Base-by-base conservation (phyloP, 1,139 yeast species). In the Yamadazyma epiphylla region DNA sequence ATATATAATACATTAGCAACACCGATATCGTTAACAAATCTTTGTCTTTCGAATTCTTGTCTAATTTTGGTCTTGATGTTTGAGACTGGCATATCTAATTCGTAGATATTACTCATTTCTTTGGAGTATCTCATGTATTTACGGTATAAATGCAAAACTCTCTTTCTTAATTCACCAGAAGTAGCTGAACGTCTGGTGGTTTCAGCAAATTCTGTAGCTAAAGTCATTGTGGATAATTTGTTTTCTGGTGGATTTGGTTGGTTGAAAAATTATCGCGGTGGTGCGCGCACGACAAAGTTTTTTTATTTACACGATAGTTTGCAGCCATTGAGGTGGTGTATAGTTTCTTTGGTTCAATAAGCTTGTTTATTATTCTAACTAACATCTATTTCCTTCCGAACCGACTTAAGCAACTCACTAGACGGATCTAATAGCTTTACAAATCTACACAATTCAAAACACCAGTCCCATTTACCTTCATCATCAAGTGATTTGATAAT, bases 31-130 rank as follows among this genome's bases (percentile, higher is more conserved):
- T 64, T 61, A 30, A 84, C 85, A 52, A 69, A 83, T 53, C 95
- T 72, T 51, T 86, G 80, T 64, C 94, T 58, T 62, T 86, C 95
- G 48, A 86, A 86, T 58, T 86, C 94, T 58, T 85, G 94, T 71
- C 95, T 80, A 43, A 86, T 73, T 60, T 82, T 84, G 37, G 95
- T 83, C 58, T 86, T 80, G 39, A 85, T 80, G 41, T 74, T 74
- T 25, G 91, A 77, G n/a, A 83, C 79, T 26, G 95, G 94, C 69
- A 81, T 74, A 57, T 84, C 88, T 56, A 85, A 69, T 60, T 83
- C 91, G 59, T 86, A 86, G 51, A 77, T 60, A 59, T 78, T 77
- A 45, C 78, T 74, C 51, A 80, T 70, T 43, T 76, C 80, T 38
- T 73, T 63, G 36, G 82, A 75, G 58, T 74, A 70, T 60, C 83